phyloP scores from a whole-genome alignment of 2,329 filamentous ascomycete species.

The Trichoderma gracile region DNA sequence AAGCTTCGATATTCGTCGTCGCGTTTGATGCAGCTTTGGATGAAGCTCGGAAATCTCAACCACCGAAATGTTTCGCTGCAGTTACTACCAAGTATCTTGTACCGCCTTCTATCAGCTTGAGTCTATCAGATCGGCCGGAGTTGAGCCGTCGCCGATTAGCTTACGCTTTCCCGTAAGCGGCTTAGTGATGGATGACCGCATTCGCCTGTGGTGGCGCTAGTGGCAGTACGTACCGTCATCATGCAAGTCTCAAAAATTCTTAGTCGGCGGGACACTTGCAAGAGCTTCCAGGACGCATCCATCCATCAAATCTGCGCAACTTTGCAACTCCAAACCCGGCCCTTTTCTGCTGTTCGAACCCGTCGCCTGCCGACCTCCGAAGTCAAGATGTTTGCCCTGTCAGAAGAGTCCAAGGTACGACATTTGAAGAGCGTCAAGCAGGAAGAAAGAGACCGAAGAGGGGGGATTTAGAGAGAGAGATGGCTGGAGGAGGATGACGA shows the following conservation, averaged over 20 bases:
- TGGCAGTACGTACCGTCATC: neutral
- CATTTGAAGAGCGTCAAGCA: neutral
- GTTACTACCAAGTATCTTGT: neutral
- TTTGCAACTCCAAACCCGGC: neutral
- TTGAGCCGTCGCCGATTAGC: slow-evolving; percentile 33
- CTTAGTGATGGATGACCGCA: slow-evolving; percentile 6
- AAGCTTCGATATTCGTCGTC: slow-evolving; percentile 8
- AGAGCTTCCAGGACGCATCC: slow-evolving; percentile 7
- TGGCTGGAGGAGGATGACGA: neutral
- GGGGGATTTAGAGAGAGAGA: neutral
- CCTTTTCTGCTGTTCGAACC: neutral
- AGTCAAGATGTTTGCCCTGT: slow-evolving; percentile 65
- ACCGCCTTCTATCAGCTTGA: neutral
- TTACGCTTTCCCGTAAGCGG: slow-evolving; percentile 10
- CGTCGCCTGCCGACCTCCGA: neutral
- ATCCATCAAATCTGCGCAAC: slow-evolving; percentile 23
- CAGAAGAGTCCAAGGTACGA: slow-evolving; percentile 92
- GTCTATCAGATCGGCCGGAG: slow-evolving; percentile 32
- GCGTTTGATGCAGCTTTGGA: slow-evolving; percentile 22
- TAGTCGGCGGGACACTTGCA: slow-evolving; percentile 10
- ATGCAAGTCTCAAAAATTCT: slow-evolving; percentile 26
- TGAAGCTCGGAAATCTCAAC: slow-evolving; percentile 24
- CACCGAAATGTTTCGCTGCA: slow-evolving; percentile 10
- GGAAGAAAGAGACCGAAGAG: neutral
- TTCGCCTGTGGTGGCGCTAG: neutral